These are phyloP conservation scores for Astrothelium subdiscretum DNA, from an alignment of 495 filamentous ascomycete species.

Conservation along the genomic window DNA sequence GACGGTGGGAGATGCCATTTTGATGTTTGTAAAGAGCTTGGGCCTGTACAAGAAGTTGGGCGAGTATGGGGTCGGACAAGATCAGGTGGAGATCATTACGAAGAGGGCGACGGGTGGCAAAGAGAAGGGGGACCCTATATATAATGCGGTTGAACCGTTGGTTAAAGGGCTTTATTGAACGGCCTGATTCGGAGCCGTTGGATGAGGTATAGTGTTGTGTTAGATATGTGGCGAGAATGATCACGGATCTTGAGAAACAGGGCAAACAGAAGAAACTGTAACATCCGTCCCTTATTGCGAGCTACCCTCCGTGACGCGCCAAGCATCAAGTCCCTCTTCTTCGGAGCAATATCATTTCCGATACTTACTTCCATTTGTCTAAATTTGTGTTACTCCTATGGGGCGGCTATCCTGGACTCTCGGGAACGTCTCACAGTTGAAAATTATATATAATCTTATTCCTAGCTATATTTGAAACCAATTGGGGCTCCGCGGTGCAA, in stretches of 20 bases:
- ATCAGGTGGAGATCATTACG: conserved; percentile 25
- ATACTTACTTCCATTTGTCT: too few species aligned
- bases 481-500: too few species aligned
- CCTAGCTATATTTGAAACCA: too few species aligned
- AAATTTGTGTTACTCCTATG: too few species aligned
- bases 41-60: conserved; percentile 25
- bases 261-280: neutral
- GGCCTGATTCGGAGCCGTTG: neutral
- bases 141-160: conserved; percentile 23
- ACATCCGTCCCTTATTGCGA: too few species aligned
- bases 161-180: conserved; percentile 25
- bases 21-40: conserved; percentile 26
- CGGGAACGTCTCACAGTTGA: too few species aligned
- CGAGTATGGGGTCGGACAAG: conserved; percentile 26
- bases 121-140: conserved; percentile 23
- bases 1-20: conserved; percentile 26
- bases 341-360: too few species aligned
- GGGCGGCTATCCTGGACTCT: too few species aligned
- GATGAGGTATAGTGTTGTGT: neutral
- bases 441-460: too few species aligned
- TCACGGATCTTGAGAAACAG: neutral
- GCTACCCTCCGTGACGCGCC: too few species aligned
- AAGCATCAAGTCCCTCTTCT: too few species aligned
- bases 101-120: conserved; percentile 21
- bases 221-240: neutral